phyloP scores from a whole-genome alignment of 1,284 basidiomycete species.

The Megacollybia platyphylla region DNA sequence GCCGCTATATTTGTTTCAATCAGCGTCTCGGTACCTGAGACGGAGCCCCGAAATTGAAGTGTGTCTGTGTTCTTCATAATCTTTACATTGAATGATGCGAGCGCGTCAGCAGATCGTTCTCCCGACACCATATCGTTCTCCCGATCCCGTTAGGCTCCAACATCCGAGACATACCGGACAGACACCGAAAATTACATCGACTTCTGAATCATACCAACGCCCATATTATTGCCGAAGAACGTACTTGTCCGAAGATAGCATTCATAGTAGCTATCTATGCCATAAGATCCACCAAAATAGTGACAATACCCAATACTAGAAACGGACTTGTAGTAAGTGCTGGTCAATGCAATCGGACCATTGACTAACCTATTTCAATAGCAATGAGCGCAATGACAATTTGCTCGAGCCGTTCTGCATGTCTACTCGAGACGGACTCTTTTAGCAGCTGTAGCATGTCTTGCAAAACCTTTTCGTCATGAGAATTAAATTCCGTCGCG shows the following conservation, averaged over 20 bases:
- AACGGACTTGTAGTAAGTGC: conserved; percentile 4
- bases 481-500: not conserved
- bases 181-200: too few species aligned
- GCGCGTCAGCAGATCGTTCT: too few species aligned
- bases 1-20: too few species aligned
- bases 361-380: conserved; percentile 65
- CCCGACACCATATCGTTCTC: too few species aligned
- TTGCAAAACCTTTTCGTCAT: conserved; percentile 65
- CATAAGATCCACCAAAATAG: conserved; percentile 59
- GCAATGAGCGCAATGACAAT: conserved; percentile 91
- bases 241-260: not conserved
- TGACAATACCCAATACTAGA: conserved; percentile 56
- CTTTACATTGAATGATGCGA: too few species aligned
- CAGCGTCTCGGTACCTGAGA: too few species aligned
- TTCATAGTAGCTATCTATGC: conserved; percentile 10
- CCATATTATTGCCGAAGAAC: not conserved
- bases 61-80: too few species aligned
- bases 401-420: conserved; percentile 89
- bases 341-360: conserved; percentile 1
- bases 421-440: conserved; percentile 85
- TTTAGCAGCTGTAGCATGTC: conserved; percentile 95
- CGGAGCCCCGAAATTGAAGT: too few species aligned
- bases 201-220: too few species aligned
- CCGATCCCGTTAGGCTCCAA: too few species aligned
- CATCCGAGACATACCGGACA: too few species aligned